Evolutionary conservation across 2,329 filamentous ascomycete species (phyloP).

Genomic region (Claviceps sp.): DNA sequence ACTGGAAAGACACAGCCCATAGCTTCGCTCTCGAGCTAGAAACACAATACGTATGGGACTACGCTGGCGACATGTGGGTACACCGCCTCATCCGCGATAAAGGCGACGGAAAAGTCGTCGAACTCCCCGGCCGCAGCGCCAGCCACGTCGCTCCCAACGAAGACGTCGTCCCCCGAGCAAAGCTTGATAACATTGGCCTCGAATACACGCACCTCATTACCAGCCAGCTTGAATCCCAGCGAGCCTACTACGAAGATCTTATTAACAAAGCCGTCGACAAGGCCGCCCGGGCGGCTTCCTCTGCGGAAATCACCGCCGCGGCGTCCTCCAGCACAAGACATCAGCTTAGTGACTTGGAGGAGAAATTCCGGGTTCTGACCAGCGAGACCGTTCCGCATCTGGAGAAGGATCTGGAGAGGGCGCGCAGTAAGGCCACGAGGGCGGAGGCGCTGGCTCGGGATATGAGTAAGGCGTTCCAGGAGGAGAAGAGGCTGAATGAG

Average conservation of each 20-base stretch:
- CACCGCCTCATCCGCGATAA: slow-evolving; percentile 92
- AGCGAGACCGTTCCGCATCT: slow-evolving; percentile 49
- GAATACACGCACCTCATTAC: slow-evolving; percentile 93
- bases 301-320: slow-evolving; percentile 47
- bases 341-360: slow-evolving; percentile 38
- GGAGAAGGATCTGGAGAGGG: slow-evolving; percentile 59
- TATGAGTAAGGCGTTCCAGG: slow-evolving; percentile 62
- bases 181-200: slow-evolving; percentile 65
- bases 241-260: slow-evolving; percentile 87
- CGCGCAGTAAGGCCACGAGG: slow-evolving; percentile 54
- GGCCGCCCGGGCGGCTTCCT: slow-evolving; percentile 56
- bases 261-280: slow-evolving; percentile 83
- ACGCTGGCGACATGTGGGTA: slow-evolving; percentile 88
- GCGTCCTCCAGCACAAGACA: slow-evolving; percentile 35
- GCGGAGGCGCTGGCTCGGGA: slow-evolving; percentile 63
- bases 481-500: slow-evolving; percentile 76
- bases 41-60: slow-evolving; percentile 96
- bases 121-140: slow-evolving; percentile 52
- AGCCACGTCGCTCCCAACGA: slow-evolving; percentile 23
- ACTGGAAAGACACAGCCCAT: slow-evolving; percentile 82
- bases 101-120: slow-evolving; percentile 81
- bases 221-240: slow-evolving; percentile 83
- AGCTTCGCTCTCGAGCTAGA: slow-evolving; percentile 86
- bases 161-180: slow-evolving; percentile 58
- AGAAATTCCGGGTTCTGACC: slow-evolving; percentile 30